Conservation (phyloP, 306 rosid species). For the Betula pendula region DNA sequence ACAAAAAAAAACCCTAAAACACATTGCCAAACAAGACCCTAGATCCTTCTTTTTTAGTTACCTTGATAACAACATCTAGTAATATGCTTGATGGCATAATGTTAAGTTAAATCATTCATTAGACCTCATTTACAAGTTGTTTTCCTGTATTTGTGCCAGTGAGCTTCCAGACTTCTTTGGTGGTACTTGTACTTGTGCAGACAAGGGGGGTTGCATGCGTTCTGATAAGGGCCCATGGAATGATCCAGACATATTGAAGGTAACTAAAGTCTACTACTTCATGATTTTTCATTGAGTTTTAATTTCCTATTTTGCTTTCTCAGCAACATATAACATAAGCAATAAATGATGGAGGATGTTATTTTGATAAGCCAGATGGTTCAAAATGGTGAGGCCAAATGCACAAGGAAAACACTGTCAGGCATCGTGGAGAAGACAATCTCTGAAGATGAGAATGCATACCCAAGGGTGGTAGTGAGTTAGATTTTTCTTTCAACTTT, state of each 20-base stretch:
- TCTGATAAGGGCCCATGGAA: constrained; percentile 99
- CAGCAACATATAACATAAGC: constrained; percentile 15
- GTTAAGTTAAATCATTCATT: background rate
- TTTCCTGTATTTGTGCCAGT: constrained; percentile 41
- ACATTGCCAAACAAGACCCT: too few relatives aligned
- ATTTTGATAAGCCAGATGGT: constrained; percentile 66
- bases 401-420: constrained; percentile 42
- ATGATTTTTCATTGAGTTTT: background rate
- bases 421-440: constrained; percentile 66
- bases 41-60: background rate
- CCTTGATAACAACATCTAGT: background rate
- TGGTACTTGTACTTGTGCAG: constrained; percentile 85
- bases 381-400: constrained; percentile 68
- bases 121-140: constrained; percentile 21
- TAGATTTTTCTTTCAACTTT: background rate
- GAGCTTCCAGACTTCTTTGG: constrained; percentile 95
- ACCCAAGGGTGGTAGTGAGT: constrained; percentile 52
- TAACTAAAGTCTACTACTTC: constrained; percentile 21
- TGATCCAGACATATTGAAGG: constrained; percentile 80
- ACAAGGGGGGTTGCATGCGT: constrained; percentile 95
- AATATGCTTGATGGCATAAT: constrained; percentile 1
- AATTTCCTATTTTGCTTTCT: background rate
- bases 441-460: constrained; percentile 47
- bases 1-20: too few relatives aligned
- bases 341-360: constrained; percentile 6